These are phyloP conservation scores for Lactuca sativa DNA, from an alignment of 129 eudicot species.

Conservation along the genomic window DNA sequence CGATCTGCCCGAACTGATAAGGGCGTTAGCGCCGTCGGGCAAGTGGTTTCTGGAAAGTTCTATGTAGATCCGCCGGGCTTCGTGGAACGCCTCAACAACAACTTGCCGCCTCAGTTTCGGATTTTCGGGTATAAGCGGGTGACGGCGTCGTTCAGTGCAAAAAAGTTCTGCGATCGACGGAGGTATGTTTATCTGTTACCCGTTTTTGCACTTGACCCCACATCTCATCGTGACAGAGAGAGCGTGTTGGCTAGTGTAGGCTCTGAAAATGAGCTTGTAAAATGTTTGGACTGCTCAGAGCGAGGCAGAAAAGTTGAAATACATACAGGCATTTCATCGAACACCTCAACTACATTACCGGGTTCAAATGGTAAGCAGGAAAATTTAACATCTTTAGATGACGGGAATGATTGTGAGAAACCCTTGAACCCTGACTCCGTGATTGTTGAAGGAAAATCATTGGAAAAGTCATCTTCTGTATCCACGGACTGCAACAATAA, in stretches of 20 bases:
- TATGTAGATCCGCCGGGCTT: slow-evolving; percentile 81
- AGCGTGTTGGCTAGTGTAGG: slow-evolving; percentile 83
- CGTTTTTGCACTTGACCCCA: slow-evolving; percentile 67
- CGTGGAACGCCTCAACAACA: slow-evolving; percentile 55
- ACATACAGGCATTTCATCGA: slow-evolving; percentile 47
- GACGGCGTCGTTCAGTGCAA: slow-evolving; percentile 66
- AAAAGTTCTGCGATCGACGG: slow-evolving; percentile 81
- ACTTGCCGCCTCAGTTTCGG: slow-evolving; percentile 57
- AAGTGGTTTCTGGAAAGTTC: slow-evolving; percentile 84
- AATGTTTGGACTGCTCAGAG: slow-evolving; percentile 82
- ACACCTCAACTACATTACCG: slow-evolving; percentile 25
- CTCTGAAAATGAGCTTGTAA: slow-evolving; percentile 67
- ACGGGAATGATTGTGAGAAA: not conserved
- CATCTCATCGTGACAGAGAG: slow-evolving; percentile 69
- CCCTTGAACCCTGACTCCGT: not conserved
- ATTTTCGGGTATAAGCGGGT: slow-evolving; percentile 80
- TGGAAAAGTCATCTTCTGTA: not conserved
- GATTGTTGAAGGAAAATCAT: slow-evolving; percentile 17
- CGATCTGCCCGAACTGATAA: slow-evolving; percentile 94
- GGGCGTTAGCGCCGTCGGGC: slow-evolving; percentile 95
- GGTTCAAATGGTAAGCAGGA: not conserved
- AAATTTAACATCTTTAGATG: slow-evolving; percentile 10
- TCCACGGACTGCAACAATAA: not conserved
- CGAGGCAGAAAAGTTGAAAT: slow-evolving; percentile 60
- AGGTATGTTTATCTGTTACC: slow-evolving; percentile 94